Percentiles rank a stretch among this genome's conserved stretches.
These are phyloP conservation scores for Lizanozyma gosingica DNA, from an alignment of 1,139 yeast genomes.

Conservation along the genomic window DNA sequence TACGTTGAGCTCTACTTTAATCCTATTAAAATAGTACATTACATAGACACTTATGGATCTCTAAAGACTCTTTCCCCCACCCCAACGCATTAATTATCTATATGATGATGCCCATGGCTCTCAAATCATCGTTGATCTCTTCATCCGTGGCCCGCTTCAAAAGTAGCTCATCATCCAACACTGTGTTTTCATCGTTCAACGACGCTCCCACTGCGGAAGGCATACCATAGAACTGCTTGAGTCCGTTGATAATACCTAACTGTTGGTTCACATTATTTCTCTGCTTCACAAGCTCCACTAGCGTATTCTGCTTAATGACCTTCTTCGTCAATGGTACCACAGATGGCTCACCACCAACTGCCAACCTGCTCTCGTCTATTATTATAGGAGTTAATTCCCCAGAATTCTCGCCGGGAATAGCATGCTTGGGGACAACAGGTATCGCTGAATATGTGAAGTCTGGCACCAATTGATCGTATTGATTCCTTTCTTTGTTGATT, in stretches of 20 bases:
- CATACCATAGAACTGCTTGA: slow-evolving; percentile 51
- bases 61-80: no score
- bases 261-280: slow-evolving; percentile 48
- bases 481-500: slow-evolving; percentile 81
- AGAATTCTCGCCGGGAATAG: slow-evolving; percentile 12
- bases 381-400: slow-evolving; percentile 14
- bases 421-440: slow-evolving; percentile 10
- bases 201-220: slow-evolving; percentile 53
- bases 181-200: slow-evolving; percentile 13
- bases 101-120: slow-evolving; percentile 36
- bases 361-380: slow-evolving; percentile 23
- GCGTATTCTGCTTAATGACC: slow-evolving; percentile 26
- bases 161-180: slow-evolving; percentile 23
- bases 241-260: slow-evolving; percentile 47
- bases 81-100: no score
- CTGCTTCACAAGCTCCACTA: slow-evolving; percentile 42
- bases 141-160: slow-evolving; percentile 47
- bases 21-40: no score
- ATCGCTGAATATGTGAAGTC: slow-evolving; percentile 31
- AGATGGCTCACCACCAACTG: slow-evolving; percentile 11
- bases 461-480: slow-evolving; percentile 63
- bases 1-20: no score
- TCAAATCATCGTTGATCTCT: slow-evolving; percentile 55
- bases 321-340: slow-evolving; percentile 23
- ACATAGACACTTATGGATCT: no score